Base-by-base conservation (phyloP, 257 asterid species). In the Apocynum venetum region DNA sequence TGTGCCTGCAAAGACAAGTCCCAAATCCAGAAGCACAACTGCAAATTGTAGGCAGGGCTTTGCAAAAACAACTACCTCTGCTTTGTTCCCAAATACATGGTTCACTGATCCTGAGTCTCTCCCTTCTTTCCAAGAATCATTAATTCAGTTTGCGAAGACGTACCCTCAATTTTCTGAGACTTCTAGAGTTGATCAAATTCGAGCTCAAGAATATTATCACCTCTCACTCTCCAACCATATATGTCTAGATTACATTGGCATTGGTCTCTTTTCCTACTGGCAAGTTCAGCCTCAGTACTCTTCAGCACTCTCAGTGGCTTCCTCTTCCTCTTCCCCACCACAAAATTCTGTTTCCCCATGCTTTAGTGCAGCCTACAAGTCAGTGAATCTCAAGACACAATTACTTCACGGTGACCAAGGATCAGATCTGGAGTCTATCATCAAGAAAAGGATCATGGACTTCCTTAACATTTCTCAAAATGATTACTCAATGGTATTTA, bases 41-140 rank as follows among this genome's bases (percentile, higher is more conserved):
- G 78, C 98, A 0, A 83, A 84, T 40, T 88, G 88, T 73, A 89
- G 96, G 3, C 92, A 74, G 66, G 76, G 84, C 74, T 94, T 94
- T 41, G 85, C 88, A 0, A 79, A 88, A 68, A 84, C 77, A n/a
- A 90, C 97, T 0, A 31, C 86, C 2, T 74, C 97, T 65, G 84
- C 90, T 7, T 82, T 92, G 52, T 94, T 94, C 89, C 93, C 95
- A 0, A 83, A 87, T n/a, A 86, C 86, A 1, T 79, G 74, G 52
- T 92, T 94, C 86, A 92, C 97, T 20, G 82, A 86, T 88, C 94
- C 90, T 68, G 98, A 94, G 75, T 88, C 93, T 19, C 89, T 95
- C 80, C 97, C 97, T 46, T 86, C 94, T 70, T 53, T 84, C 43
- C 89, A 85, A 78, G 98, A 93, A 59, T 88, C 98, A 19, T 90